A percentile compares a stretch with the other conserved stretches of the same genome.
phyloP scores from a whole-genome alignment of 2,329 filamentous ascomycete genomes.

The Stachybotrys elegans region DNA sequence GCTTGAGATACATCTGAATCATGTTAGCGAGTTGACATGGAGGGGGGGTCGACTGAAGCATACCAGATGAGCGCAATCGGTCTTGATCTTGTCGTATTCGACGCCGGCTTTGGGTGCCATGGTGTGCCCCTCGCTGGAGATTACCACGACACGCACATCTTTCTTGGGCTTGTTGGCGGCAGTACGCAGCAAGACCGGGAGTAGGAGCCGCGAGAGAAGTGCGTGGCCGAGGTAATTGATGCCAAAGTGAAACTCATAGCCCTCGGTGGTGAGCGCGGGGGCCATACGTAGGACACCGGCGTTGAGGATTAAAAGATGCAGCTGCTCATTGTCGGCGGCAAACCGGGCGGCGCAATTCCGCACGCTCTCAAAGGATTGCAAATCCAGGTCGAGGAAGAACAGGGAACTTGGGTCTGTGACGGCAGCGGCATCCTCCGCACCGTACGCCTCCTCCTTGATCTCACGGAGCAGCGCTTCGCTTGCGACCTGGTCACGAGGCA shows the following conservation, averaged over 20 bases:
- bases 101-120: neutral
- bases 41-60: neutral
- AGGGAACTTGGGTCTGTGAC: neutral
- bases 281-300: neutral
- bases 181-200: neutral
- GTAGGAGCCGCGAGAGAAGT: neutral
- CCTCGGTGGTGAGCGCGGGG: neutral
- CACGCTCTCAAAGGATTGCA: constrained; percentile 1
- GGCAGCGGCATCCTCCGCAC: neutral
- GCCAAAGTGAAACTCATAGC: constrained; percentile 4
- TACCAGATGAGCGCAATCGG: neutral
- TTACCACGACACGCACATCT: constrained; percentile 1
- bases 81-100: neutral
- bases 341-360: neutral
- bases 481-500: neutral
- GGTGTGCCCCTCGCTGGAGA: neutral
- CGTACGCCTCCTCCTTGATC: neutral
- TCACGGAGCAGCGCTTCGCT: neutral
- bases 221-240: constrained; percentile 5
- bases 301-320: constrained; percentile 1
- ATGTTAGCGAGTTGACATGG: neutral
- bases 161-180: neutral
- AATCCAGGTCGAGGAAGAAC: neutral
- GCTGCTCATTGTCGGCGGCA: neutral
- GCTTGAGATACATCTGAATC: no score